phyloP scores from a whole-genome alignment of 495 filamentous ascomycete genomes.

The Pyronema domesticum region DNA sequence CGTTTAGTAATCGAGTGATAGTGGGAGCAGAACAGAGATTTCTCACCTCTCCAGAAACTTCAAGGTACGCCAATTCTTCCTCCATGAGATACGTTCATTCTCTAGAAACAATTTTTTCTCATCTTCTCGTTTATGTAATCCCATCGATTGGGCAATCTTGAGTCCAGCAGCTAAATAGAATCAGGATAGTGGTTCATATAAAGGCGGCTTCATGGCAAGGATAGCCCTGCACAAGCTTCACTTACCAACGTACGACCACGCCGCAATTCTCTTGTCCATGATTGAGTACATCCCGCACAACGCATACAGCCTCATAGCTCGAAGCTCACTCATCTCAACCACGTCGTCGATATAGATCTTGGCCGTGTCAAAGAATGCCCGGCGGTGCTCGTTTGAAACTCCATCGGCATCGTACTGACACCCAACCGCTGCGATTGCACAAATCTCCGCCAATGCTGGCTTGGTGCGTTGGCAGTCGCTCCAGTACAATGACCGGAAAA shows the following conservation, averaged over 20 bases:
- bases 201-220: not conserved
- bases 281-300: not conserved
- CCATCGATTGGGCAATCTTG: not conserved
- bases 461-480: not conserved
- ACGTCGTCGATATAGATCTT: conserved; percentile 1
- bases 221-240: not conserved
- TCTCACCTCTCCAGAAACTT: conserved; percentile 3
- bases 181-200: not conserved
- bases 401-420: not conserved
- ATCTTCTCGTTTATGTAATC: not conserved
- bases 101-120: not conserved
- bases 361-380: not conserved
- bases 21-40: not conserved
- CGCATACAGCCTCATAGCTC: not conserved
- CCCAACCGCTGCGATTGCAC: not conserved
- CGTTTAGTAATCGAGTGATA: not conserved
- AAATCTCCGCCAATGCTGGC: not conserved
- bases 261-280: not conserved
- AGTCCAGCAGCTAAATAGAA: not conserved
- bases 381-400: not conserved
- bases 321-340: not conserved
- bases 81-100: not conserved
- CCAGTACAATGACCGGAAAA: conserved; percentile 1
- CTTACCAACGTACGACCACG: conserved; percentile 1
- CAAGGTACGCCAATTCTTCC: conserved; percentile 1